Evolutionary conservation across 139 green algal genomes (phyloP).

Genomic region (Diplosphaera chodatii): DNA sequence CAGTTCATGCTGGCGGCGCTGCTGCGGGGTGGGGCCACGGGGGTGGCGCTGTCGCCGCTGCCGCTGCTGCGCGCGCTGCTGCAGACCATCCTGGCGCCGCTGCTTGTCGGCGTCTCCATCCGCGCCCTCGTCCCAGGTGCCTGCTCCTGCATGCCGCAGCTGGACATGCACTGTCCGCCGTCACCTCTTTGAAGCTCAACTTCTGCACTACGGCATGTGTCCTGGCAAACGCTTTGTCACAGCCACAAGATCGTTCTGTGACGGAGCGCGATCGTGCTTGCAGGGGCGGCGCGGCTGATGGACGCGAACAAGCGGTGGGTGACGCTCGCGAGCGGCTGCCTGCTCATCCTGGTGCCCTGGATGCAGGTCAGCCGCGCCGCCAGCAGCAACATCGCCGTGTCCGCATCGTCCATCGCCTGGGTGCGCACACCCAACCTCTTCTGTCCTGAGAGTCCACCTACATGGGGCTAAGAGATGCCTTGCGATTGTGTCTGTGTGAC

Average conservation of each 20-base stretch:
- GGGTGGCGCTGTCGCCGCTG: constrained; percentile 16
- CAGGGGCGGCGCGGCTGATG: constrained; percentile 34
- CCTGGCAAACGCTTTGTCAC: too few species aligned
- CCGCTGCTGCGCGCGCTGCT: constrained; percentile 57
- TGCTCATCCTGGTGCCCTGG: constrained; percentile 66
- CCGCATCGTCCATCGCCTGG: not conserved
- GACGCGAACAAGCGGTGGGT: constrained; percentile 36
- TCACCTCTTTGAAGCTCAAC: not conserved
- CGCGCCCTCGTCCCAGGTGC: constrained; percentile 34
- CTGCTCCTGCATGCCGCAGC: too few species aligned
- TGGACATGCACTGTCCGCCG: too few species aligned
- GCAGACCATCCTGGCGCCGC: constrained; percentile 55
- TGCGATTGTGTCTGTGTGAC: too few species aligned
- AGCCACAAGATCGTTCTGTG: too few species aligned
- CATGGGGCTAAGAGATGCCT: too few species aligned
- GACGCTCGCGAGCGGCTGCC: constrained; percentile 29
- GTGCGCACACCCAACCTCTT: not conserved
- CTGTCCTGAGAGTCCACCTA: not conserved
- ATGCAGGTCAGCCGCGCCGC: constrained; percentile 62
- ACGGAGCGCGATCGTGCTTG: too few species aligned
- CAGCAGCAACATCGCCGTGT: constrained; percentile 12
- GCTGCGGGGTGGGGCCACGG: constrained; percentile 28
- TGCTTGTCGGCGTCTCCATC: constrained; percentile 36
- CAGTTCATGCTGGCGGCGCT: constrained; percentile 36
- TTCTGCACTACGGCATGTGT: not conserved